Conservation (phyloP, 116 monocot genomes). For the Cymodocea nodosa region DNA sequence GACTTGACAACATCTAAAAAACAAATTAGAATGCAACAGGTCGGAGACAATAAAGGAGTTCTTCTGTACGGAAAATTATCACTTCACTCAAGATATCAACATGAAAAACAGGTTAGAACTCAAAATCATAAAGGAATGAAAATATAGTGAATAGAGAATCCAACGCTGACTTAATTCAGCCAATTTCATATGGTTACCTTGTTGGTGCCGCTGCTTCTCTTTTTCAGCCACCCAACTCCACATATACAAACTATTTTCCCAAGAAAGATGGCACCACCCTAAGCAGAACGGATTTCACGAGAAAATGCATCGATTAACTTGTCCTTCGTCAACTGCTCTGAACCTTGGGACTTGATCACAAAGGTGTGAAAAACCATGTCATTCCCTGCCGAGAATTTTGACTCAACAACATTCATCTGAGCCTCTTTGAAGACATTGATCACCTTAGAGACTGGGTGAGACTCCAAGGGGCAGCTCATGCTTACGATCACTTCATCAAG, state of each 20-base stretch:
- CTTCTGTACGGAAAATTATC: background rate
- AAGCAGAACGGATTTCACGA: conserved; percentile 18
- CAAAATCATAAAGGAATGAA: background rate
- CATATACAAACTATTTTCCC: background rate
- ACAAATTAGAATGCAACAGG: background rate
- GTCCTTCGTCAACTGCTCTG: conserved; percentile 46
- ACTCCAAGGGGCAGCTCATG: conserved; percentile 48
- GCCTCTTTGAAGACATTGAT: conserved; percentile 47
- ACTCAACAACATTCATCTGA: conserved; percentile 33
- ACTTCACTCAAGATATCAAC: background rate
- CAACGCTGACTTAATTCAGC: background rate
- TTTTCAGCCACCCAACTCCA: background rate
- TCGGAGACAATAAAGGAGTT: background rate
- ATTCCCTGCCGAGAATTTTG: conserved; percentile 21
- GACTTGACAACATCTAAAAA: background rate
- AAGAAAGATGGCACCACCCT: background rate
- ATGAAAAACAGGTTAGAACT: background rate
- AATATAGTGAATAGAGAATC: background rate
- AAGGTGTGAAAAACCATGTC: conserved; percentile 59
- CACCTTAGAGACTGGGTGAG: conserved; percentile 46
- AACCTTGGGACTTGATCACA: conserved; percentile 31
- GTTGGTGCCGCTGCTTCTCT: background rate
- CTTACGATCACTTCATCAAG: conserved; percentile 47
- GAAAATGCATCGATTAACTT: conserved; percentile 47
- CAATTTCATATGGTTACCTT: background rate